Percentiles rank a stretch among this genome's conserved stretches.
Conservation (phyloP, 2,329 filamentous ascomycete species). For the Alternaria consortialis region DNA sequence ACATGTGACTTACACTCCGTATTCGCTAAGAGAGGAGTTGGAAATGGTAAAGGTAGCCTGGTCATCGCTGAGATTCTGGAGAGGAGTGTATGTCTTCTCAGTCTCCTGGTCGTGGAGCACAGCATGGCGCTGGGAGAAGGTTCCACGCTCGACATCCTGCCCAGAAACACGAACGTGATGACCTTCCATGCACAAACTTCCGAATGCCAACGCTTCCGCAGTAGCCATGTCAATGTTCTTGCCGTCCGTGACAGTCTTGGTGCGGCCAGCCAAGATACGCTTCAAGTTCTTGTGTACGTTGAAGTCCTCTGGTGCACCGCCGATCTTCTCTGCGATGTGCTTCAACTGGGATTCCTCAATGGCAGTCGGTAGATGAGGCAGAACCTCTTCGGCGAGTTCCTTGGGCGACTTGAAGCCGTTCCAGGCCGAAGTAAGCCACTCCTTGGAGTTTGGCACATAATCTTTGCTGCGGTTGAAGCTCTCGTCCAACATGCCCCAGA, state of each 20-base stretch:
- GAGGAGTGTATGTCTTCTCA: constrained; percentile 89
- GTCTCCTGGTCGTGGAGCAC: constrained; percentile 98
- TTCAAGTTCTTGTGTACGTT: constrained; percentile 93
- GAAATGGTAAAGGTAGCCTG: constrained; percentile 96
- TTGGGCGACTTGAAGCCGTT: constrained; percentile 99
- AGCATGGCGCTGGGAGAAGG: constrained; percentile 96
- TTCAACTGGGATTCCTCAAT: constrained; percentile 77
- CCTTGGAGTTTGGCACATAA: constrained; percentile 94
- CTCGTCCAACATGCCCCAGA: constrained; percentile 98
- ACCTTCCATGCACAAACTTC: constrained; percentile 87
- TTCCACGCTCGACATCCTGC: constrained; percentile 99
- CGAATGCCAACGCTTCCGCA: constrained; percentile 94
- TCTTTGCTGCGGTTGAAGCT: constrained; percentile 98
- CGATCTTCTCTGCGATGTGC: constrained; percentile 83
- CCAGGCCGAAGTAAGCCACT: constrained; percentile 99
- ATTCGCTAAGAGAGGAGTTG: constrained; percentile 87
- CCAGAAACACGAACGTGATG: constrained; percentile 98
- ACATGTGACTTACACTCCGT: constrained; percentile 63
- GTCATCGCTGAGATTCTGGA: constrained; percentile 87
- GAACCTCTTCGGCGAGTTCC: constrained; percentile 91
- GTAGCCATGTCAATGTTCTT: constrained; percentile 98
- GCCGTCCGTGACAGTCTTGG: constrained; percentile 91
- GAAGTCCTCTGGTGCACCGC: constrained; percentile 83
- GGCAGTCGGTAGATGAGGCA: constrained; percentile 89
- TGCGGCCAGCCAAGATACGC: constrained; percentile 88